Evolutionary conservation across 2,329 filamentous ascomycete genomes (phyloP), one percentile per base, ranked within the genome.

Genomic region (Xylaria sp.): DNA sequence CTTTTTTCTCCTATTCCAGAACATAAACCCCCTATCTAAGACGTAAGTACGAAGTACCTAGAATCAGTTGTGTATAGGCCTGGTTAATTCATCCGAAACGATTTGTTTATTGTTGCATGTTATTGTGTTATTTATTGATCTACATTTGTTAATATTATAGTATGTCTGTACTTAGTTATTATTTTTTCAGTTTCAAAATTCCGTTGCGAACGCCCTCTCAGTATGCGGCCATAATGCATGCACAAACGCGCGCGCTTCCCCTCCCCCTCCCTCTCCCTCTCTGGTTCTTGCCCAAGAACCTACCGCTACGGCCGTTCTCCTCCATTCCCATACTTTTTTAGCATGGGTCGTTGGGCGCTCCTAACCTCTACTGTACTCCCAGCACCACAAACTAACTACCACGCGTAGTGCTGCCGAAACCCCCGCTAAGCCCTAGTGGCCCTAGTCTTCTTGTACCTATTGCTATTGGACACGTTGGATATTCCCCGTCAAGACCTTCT

Each of bases 351-450:
- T 31, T 58, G 56, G 44, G 36, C 28, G 23, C 31, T 56, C 49
- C 58, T 46, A 63, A 62, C 20, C 2, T 36, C 42, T 20, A n/a
- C 2, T 36, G 36, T 20, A n/a, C 31, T 56, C 49, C 58, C 46
- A 63, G 59, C 28, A 44, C 42, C 53, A 59, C 54, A 62, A 56
- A 48, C 51, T 49, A 20, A 11, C 46, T 17, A 63, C 59, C 59
- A 42, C 62, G 53, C 63, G 46, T 63, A 66, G 63, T 63, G 59
- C 15, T 59, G 63, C 66, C 62, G 66, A 63, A 60, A n/a, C 62
- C n/a, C 46, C 44, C 20, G 48, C 63, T 66, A 59, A 56, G 23
- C 61, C 63, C 42, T 49, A 51, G 61, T 58, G n/a, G 20, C 36
- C 36, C 66, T 65, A 64, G 38, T 15, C 38, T 40, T 38, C 23